Percentiles rank a stretch among this genome's conserved stretches.
These are phyloP conservation scores for Fistulinella prunicolor DNA, from an alignment of 768 basidiomycete genomes.

Conservation along the genomic window DNA sequence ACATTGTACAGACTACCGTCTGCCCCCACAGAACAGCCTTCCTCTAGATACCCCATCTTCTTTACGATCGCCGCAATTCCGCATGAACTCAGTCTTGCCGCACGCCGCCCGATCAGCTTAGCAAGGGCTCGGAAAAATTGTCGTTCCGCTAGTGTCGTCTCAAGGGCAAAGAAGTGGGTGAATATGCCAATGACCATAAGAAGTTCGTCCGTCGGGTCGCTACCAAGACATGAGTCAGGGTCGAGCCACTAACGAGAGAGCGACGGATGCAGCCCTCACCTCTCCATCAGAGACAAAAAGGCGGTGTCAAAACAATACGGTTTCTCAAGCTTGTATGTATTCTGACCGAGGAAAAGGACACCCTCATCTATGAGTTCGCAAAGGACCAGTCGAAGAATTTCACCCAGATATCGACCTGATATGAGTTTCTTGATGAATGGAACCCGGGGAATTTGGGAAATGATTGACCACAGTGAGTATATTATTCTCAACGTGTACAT, in stretches of 20 bases:
- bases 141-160: constrained; percentile 94
- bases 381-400: constrained; percentile 92
- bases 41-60: constrained; percentile 91
- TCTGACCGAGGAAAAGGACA: constrained; percentile 95
- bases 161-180: constrained; percentile 93
- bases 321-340: constrained; percentile 96
- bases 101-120: constrained; percentile 82
- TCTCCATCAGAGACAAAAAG: constrained; percentile 96
- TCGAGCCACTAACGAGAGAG: neutral
- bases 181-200: constrained; percentile 97
- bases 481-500: neutral
- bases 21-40: constrained; percentile 85
- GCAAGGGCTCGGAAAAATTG: constrained; percentile 97
- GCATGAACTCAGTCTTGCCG: constrained; percentile 88
- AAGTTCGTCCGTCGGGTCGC: constrained; percentile 94
- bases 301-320: constrained; percentile 94
- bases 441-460: neutral
- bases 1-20: constrained; percentile 97
- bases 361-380: constrained; percentile 96
- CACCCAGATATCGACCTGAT: constrained; percentile 92
- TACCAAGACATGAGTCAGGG: constrained; percentile 28
- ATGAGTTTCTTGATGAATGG: constrained; percentile 72
- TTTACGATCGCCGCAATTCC: constrained; percentile 96
- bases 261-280: constrained; percentile 39
- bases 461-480: neutral